Conservation (phyloP, 805 yeast genomes). For the Starmerella geochares region DNA sequence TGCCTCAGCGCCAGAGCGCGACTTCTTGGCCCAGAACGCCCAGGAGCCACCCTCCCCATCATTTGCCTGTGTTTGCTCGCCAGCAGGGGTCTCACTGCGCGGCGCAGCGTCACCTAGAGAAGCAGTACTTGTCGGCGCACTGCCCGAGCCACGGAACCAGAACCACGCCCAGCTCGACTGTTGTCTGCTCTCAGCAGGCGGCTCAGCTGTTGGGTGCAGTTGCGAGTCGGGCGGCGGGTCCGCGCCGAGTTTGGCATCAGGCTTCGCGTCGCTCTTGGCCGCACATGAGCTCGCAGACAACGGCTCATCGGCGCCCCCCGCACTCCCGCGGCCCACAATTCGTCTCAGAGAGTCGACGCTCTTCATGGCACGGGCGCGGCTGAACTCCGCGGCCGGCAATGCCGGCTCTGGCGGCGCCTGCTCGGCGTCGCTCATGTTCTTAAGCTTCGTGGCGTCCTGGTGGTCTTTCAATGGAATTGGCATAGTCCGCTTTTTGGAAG, state of each 20-base stretch:
- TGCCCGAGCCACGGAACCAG: neutral
- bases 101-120: neutral
- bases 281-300: neutral
- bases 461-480: constrained; percentile 1
- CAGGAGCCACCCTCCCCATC: constrained; percentile 20
- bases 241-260: neutral
- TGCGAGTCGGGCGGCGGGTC: too few species aligned
- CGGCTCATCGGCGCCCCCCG: neutral
- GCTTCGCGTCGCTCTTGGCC: neutral
- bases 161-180: constrained; percentile 1
- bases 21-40: constrained; percentile 31
- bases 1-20: constrained; percentile 19
- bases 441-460: neutral
- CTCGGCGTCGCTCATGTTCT: constrained; percentile 1
- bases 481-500: neutral
- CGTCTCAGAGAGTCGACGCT: constrained; percentile 1
- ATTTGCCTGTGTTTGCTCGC: neutral
- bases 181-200: neutral
- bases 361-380: neutral
- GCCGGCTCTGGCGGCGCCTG: neutral
- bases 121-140: neutral
- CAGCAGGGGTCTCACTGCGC: neutral
- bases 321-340: neutral
- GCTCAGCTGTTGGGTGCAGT: too few species aligned
- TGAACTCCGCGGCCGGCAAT: neutral